A percentile compares a stretch with the other conserved stretches of the same genome.
These are phyloP conservation scores for Phoma sp. DNA, from an alignment of 2,329 filamentous ascomycete species.

Conservation along the genomic window DNA sequence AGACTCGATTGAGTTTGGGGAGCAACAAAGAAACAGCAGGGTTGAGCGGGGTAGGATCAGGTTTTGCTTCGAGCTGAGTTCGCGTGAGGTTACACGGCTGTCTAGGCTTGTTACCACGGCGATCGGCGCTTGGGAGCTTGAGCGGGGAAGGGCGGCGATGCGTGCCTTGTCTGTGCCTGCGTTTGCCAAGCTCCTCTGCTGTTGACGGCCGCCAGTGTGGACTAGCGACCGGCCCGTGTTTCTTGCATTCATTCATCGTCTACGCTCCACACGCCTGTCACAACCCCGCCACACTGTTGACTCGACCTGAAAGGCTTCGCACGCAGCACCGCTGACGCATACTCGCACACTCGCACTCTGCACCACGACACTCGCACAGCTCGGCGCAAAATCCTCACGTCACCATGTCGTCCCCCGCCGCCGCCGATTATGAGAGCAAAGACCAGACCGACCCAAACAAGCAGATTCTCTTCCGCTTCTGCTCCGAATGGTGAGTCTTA, in stretches of 20 bases:
- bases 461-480: conserved; percentile 97
- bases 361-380: background rate
- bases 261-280: too few relatives aligned
- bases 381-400: background rate
- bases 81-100: conserved; percentile 19
- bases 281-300: background rate
- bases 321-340: background rate
- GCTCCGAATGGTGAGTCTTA: conserved; percentile 81
- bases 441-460: conserved; percentile 44
- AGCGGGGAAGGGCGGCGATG: conserved; percentile 25
- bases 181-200: conserved; percentile 11
- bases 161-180: background rate
- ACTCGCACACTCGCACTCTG: background rate
- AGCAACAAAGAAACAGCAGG: background rate
- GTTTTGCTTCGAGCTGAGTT: conserved; percentile 6
- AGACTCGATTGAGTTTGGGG: too few relatives aligned
- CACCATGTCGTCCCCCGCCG: conserved; percentile 47
- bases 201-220: background rate
- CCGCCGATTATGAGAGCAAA: conserved; percentile 21
- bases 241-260: background rate
- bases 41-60: conserved; percentile 5
- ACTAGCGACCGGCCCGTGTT: background rate
- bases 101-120: conserved; percentile 19
- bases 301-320: background rate
- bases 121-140: conserved; percentile 28